Conservation (phyloP, 331 rosid species). For the Rhamnella rubrinervis region DNA sequence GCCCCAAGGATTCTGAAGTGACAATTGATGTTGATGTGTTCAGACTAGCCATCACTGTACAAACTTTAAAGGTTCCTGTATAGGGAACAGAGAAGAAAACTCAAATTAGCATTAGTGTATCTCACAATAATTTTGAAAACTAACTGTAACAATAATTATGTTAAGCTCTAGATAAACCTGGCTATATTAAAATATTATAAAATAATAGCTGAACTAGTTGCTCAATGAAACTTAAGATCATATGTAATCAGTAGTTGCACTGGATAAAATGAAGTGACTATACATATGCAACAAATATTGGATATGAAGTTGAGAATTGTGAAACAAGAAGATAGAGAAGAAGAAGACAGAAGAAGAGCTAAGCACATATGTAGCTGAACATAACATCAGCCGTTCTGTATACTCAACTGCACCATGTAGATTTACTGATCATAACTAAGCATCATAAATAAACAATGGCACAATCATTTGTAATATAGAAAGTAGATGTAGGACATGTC, state of each 20-base stretch:
- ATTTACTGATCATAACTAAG: not conserved
- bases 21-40: constrained; percentile 34
- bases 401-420: not conserved
- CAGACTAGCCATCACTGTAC: constrained; percentile 47
- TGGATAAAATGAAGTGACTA: not conserved
- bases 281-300: not conserved
- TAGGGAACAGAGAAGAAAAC: constrained; percentile 18
- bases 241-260: not conserved
- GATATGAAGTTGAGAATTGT: not conserved
- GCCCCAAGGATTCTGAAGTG: constrained; percentile 47
- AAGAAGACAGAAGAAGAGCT: not conserved
- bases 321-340: not conserved
- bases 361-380: not conserved
- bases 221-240: not conserved
- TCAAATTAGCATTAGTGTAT: constrained; percentile 1
- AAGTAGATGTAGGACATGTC: no score
- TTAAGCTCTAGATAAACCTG: not conserved
- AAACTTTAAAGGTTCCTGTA: constrained; percentile 42
- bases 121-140: not conserved
- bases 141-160: not conserved
- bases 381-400: not conserved
- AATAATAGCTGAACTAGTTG: not conserved
- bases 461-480: not conserved
- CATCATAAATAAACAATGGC: not conserved
- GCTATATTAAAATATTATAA: not conserved